Percentiles rank a stretch among this genome's conserved stretches.
Conservation (phyloP, 768 basidiomycete genomes). For the Clavulina sp. region DNA sequence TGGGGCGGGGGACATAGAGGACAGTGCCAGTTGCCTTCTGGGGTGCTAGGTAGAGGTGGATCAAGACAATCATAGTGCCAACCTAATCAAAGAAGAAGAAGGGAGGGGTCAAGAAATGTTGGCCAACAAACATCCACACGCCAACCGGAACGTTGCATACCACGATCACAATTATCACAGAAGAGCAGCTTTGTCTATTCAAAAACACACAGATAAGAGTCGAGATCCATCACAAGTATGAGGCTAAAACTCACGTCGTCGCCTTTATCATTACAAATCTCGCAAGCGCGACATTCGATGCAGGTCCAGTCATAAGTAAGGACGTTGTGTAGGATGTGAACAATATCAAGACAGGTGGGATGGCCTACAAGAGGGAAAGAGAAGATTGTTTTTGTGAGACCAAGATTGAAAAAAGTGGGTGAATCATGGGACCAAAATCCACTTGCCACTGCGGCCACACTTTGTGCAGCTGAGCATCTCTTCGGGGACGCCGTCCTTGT, state of each 20-base stretch:
- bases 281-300: conserved; percentile 82
- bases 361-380: conserved; percentile 37
- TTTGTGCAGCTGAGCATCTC: conserved; percentile 59
- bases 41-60: conserved; percentile 52
- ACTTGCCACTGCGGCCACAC: conserved; percentile 69
- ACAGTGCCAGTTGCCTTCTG: conserved; percentile 66
- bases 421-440: conserved; percentile 1
- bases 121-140: background rate
- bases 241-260: conserved; percentile 43
- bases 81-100: conserved; percentile 25
- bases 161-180: conserved; percentile 90
- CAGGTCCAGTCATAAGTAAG: conserved; percentile 72
- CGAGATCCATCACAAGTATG: conserved; percentile 6
- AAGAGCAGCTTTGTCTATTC: conserved; percentile 61
- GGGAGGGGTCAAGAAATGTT: conserved; percentile 4
- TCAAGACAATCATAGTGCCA: conserved; percentile 72
- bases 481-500: conserved; percentile 42
- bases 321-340: conserved; percentile 38
- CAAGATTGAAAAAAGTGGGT: background rate
- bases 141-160: too few relatives aligned
- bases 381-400: conserved; percentile 1
- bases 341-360: conserved; percentile 63
- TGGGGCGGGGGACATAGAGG: conserved; percentile 32
- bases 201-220: conserved; percentile 12
- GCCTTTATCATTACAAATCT: conserved; percentile 68